Evolutionary conservation across 805 yeast species (phyloP), one percentile per base, ranked within the genome.

Genomic region (Scheffersomyces coipomensis): DNA sequence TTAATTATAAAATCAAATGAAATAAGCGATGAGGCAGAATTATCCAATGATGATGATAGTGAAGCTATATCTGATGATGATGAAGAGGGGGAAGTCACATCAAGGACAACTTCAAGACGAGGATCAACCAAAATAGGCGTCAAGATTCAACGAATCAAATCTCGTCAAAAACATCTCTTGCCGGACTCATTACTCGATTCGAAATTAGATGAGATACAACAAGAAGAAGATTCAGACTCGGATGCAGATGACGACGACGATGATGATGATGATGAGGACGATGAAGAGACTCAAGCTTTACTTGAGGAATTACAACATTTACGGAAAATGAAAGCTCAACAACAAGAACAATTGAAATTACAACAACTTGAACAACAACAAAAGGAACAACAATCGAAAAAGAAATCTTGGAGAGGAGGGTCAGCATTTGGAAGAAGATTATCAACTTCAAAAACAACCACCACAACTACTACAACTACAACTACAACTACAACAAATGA

Each of bases 271-370:
- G 46, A 38, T 24, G 19, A 15, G 16, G 49, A 38, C 6, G 45
- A 46, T 16, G 60, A 53, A 30, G 51, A 46, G 26, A 53, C 47
- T 18, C 36, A 40, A 10, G 58, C 42, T 2, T 38, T 33, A 9
- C 34, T 56, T 5, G 40, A 54, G 33, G 46, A 42, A 41, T 56
- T 15, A 42, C 35, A 11, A 35, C 31, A 50, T 33, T 48, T 48
- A 24, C n/a, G 42, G 37, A 43, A 44, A 30, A 34, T 25, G 12
- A 35, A 41, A 21, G 40, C 41, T 29, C 38, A 50, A 35, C 44
- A 41, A 37, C 18, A 22, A 11, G 38, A 40, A 21, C 26, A 36
- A 12, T 12, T n/a, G n/a, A n/a, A n/a, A n/a, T n/a, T n/a, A 32
- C 31, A 18, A 9, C 23, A 21, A 23, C 13, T 29, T 18, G 19